phyloP scores from a whole-genome alignment of 805 yeast species.

The Myxozyma lipomycoides region DNA sequence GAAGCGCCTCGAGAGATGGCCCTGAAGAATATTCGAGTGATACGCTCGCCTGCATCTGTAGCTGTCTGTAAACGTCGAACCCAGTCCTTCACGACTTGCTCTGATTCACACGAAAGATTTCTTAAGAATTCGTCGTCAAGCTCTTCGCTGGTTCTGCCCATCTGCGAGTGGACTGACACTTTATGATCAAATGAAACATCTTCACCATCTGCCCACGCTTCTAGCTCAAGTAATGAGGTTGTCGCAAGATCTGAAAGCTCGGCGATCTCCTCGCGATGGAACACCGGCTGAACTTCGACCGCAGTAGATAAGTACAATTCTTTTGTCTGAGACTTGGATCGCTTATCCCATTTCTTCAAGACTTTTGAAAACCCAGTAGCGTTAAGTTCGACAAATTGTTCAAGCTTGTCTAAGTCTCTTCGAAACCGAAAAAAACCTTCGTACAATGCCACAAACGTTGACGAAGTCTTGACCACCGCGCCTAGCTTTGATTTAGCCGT shows the following conservation, averaged over 20 bases:
- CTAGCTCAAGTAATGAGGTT: slow-evolving; percentile 60
- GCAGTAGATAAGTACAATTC: slow-evolving; percentile 89
- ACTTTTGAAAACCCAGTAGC: slow-evolving; percentile 96
- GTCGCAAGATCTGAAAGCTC: slow-evolving; percentile 67
- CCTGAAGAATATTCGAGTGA: slow-evolving; percentile 70
- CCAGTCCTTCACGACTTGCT: slow-evolving; percentile 45
- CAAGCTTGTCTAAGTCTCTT: slow-evolving; percentile 80
- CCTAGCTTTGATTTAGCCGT: slow-evolving; percentile 45
- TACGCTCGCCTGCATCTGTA: slow-evolving; percentile 42
- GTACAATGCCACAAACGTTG: slow-evolving; percentile 74
- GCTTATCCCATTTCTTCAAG: slow-evolving; percentile 95
- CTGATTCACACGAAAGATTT: slow-evolving; percentile 27
- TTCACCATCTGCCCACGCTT: slow-evolving; percentile 60
- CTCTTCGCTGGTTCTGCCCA: slow-evolving; percentile 27
- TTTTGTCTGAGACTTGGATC: slow-evolving; percentile 90
- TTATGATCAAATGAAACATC: slow-evolving; percentile 34
- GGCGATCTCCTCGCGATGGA: slow-evolving; percentile 83
- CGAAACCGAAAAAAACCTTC: slow-evolving; percentile 87
- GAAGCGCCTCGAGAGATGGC: slow-evolving; percentile 64
- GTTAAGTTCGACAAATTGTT: slow-evolving; percentile 86
- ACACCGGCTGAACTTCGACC: slow-evolving; percentile 93
- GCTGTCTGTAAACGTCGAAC: slow-evolving; percentile 43
- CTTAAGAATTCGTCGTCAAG: slow-evolving; percentile 23
- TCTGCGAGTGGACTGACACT: slow-evolving; percentile 22
- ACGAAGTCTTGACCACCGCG: slow-evolving; percentile 57